Percentiles rank a stretch among this genome's conserved stretches.
Conservation (phyloP, 1,284 basidiomycete genomes). For the Trichosporon inkin region DNA sequence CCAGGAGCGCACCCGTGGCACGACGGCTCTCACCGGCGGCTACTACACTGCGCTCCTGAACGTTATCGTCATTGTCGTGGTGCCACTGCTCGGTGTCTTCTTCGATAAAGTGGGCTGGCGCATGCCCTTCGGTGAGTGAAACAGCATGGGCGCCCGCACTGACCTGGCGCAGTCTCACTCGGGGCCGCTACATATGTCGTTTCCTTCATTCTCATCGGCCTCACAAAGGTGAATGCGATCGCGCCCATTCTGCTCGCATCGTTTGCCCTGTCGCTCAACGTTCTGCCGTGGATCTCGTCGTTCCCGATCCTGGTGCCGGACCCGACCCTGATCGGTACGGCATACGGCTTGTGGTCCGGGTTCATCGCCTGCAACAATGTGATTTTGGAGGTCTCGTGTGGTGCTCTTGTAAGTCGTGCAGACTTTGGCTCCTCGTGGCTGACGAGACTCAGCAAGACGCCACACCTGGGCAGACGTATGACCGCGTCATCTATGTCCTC, state of each 20-base stretch:
- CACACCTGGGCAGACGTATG: conserved; percentile 35
- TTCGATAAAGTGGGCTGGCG: conserved; percentile 29
- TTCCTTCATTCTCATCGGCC: conserved; percentile 43
- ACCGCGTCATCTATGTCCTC: conserved; percentile 43
- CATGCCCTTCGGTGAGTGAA: conserved; percentile 25
- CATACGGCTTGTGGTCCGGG: conserved; percentile 42
- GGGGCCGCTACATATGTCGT: conserved; percentile 40
- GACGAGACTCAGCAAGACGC: conserved; percentile 32
- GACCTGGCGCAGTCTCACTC: conserved; percentile 11
- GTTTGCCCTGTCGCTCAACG: conserved; percentile 39
- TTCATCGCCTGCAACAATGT: conserved; percentile 26
- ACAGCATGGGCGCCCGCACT: background rate
- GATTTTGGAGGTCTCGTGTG: conserved; percentile 42
- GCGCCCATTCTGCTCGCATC: conserved; percentile 42
- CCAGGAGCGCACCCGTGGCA: conserved; percentile 41
- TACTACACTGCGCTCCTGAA: conserved; percentile 43
- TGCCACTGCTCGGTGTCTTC: conserved; percentile 36
- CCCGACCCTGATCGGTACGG: conserved; percentile 43
- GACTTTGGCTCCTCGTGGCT: background rate
- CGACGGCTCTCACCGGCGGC: conserved; percentile 39
- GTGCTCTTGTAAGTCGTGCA: conserved; percentile 25
- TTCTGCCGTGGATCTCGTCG: conserved; percentile 41
- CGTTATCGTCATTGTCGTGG: conserved; percentile 47
- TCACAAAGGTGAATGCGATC: conserved; percentile 42
- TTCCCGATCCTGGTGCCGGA: conserved; percentile 45